A percentile compares a stretch with the other conserved stretches of the same genome.
Conservation (phyloP, 139 green algal species). For the Chlorella sp. region DNA sequence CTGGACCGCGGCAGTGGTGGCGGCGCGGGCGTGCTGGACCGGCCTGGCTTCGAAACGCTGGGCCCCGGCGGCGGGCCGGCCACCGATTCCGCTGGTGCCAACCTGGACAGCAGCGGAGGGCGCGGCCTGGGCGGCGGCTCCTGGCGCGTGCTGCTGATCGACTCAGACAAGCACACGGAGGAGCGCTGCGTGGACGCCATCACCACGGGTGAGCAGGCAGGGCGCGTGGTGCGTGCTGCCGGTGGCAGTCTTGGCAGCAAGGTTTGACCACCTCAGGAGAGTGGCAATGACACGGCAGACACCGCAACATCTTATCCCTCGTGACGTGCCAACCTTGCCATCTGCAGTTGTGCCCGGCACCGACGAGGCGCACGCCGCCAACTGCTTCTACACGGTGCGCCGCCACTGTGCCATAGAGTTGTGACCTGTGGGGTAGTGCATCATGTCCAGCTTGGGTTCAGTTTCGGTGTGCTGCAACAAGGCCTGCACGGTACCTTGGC, state of each 20-base stretch:
- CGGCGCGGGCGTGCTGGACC: slow-evolving; percentile 5
- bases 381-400: slow-evolving; percentile 36
- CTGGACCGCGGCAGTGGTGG: neutral
- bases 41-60: slow-evolving; percentile 7
- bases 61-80: neutral
- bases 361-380: slow-evolving; percentile 10
- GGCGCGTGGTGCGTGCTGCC: no score
- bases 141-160: slow-evolving; percentile 35
- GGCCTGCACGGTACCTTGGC: no score
- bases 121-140: slow-evolving; percentile 18
- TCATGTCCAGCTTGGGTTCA: no score
- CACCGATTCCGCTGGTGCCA: neutral
- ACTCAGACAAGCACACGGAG: slow-evolving; percentile 22
- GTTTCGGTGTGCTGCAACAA: no score
- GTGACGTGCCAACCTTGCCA: no score
- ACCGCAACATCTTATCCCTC: no score
- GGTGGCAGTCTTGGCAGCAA: no score
- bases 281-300: no score
- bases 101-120: neutral
- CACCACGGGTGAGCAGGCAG: neutral
- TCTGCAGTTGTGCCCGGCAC: neutral
- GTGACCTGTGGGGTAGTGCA: no score
- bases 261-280: no score
- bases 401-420: no score
- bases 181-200: slow-evolving; percentile 21